Conservation (phyloP, 1,284 basidiomycete genomes). For the Trametes polyzona region DNA sequence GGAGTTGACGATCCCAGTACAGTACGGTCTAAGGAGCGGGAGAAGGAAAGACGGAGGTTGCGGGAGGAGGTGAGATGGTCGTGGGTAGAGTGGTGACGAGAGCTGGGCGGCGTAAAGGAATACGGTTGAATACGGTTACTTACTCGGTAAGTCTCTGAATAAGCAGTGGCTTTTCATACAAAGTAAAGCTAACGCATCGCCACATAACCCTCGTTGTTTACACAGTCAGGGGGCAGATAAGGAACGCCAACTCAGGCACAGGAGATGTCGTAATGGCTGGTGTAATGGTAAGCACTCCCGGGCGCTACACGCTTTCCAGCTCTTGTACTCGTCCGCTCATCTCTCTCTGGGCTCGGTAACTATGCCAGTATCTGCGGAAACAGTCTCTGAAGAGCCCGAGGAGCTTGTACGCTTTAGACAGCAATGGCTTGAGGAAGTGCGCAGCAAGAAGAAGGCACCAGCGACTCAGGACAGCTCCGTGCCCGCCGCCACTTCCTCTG, state of each 20-base stretch:
- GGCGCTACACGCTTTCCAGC: conserved; percentile 1
- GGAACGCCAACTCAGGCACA: neutral
- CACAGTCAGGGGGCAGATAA: neutral
- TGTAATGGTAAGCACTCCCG: conserved; percentile 1
- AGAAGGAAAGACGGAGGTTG: conserved; percentile 16
- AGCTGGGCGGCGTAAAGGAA: conserved; percentile 3
- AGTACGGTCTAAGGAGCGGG: conserved; percentile 1
- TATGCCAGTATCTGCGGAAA: neutral
- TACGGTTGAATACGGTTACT: neutral
- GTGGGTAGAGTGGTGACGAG: conserved; percentile 21
- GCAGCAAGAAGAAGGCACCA: conserved; percentile 39
- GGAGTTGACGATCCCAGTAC: neutral
- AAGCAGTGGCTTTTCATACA: no score
- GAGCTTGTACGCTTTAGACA: conserved; percentile 73
- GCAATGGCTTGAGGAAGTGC: conserved; percentile 75
- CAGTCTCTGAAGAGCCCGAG: conserved; percentile 37
- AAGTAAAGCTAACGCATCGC: no score
- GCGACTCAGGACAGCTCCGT: conserved; percentile 5
- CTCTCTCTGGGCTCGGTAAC: neutral
- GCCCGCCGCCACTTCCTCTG: neutral
- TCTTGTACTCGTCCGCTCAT: conserved; percentile 14
- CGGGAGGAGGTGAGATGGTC: conserved; percentile 21
- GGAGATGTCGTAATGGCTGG: neutral
- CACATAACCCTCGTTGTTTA: no score
- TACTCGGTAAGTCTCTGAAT: neutral